A percentile compares a stretch with the other conserved stretches of the same genome.
These are phyloP conservation scores for Dothideomycetes sp. DNA, from an alignment of 2,329 filamentous ascomycete genomes.

Conservation along the genomic window DNA sequence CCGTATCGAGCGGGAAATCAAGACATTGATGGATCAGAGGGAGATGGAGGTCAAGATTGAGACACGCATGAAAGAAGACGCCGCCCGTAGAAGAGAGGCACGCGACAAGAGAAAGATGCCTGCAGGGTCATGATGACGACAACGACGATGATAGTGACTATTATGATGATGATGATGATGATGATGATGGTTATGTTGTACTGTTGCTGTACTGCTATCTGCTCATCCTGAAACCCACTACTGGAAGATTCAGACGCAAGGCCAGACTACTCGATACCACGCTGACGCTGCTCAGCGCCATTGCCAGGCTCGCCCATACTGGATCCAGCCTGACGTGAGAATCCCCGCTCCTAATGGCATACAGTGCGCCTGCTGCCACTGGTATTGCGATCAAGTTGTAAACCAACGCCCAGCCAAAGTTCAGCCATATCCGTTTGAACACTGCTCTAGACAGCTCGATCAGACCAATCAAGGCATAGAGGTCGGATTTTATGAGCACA, in stretches of 20 bases:
- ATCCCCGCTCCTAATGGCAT: conserved; percentile 44
- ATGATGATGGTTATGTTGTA: background rate
- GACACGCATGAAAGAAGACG: conserved; percentile 33
- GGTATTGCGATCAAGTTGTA: conserved; percentile 75
- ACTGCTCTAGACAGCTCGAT: conserved; percentile 62
- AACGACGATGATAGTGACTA: too few species aligned
- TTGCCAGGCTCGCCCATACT: conserved; percentile 82
- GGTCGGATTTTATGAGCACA: conserved; percentile 64
- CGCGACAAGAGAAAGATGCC: conserved; percentile 21
- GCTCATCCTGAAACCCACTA: conserved; percentile 33
- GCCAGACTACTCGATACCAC: conserved; percentile 75
- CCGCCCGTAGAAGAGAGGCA: conserved; percentile 27
- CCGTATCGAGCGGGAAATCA: conserved; percentile 34
- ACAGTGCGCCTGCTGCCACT: conserved; percentile 71
- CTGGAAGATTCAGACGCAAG: conserved; percentile 45
- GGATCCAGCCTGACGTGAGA: conserved; percentile 58
- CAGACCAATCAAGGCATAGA: conserved; percentile 62
- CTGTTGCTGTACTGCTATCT: background rate
- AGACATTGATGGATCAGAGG: conserved; percentile 35
- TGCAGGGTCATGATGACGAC: conserved; percentile 8
- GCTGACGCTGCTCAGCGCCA: conserved; percentile 86
- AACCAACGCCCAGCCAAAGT: conserved; percentile 74
- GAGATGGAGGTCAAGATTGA: conserved; percentile 37
- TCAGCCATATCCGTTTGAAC: conserved; percentile 70
- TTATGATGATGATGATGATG: too few species aligned